A percentile compares a stretch with the other conserved stretches of the same genome.
phyloP scores from a whole-genome alignment of 2,329 filamentous ascomycete genomes.

The Fusarium beomiforme region DNA sequence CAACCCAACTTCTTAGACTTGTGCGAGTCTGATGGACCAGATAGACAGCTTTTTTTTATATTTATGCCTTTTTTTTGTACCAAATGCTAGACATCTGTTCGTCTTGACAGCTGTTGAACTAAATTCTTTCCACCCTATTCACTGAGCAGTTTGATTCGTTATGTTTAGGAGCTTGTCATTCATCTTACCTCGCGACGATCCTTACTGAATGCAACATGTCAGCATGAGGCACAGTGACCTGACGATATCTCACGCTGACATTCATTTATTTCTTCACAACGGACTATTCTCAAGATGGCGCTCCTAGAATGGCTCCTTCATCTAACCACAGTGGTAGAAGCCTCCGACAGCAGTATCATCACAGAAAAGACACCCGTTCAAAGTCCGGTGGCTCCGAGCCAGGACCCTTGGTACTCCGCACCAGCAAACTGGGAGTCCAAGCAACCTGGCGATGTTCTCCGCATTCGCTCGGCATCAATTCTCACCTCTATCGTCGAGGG shows the following conservation, averaged over 20 bases:
- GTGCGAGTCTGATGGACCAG: too few species aligned
- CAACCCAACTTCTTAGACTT: too few species aligned
- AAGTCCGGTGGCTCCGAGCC: neutral
- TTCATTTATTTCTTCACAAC: rapidly evolving
- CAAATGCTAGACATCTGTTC: too few species aligned
- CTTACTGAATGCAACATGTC: neutral
- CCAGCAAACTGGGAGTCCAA: slow-evolving; percentile 4
- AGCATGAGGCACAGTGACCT: neutral
- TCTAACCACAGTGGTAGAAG: neutral
- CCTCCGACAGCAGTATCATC: rapidly evolving
- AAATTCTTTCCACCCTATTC: too few species aligned
- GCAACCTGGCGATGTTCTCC: slow-evolving; percentile 23
- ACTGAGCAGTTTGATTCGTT: too few species aligned
- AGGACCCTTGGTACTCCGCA: slow-evolving; percentile 20
- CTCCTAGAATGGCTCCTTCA: neutral
- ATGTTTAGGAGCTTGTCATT: neutral
- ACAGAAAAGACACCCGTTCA: neutral
- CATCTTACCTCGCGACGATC: neutral
- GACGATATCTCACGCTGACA: neutral
- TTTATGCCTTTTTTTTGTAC: too few species aligned
- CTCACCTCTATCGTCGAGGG: slow-evolving; percentile 23
- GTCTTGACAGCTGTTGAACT: too few species aligned
- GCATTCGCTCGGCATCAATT: slow-evolving; percentile 20
- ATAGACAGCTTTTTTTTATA: too few species aligned
- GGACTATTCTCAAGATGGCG: neutral